Base-by-base conservation (phyloP, 768 basidiomycete species). In the Pleurotus sapidus region DNA sequence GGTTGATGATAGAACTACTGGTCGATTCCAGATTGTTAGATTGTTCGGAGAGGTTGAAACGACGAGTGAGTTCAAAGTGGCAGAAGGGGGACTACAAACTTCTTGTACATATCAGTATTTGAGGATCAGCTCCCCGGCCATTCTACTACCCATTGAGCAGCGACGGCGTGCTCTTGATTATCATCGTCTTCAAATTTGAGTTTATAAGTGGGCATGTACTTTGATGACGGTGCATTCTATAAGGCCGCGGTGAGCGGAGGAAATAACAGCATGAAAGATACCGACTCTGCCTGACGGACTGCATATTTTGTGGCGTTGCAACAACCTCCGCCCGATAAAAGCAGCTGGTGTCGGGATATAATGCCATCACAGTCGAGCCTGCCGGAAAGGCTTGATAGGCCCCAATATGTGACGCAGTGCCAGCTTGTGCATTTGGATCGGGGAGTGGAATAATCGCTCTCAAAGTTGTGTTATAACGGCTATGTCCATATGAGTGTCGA, bases 331-430 rank as follows among this genome's bases (percentile, higher is more conserved):
- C 92, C 24, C 89, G 87, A 65, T 94, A 94, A 75, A 94, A 94
- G 67, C 89, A 92, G 63, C 90, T 93, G 0, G 92, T 94, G 65
- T 94, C 92, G 0, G 92, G 92, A 70, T 93, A 94, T n/a, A 93
- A 74, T 1, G 90, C 92, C 81, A 94, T 83, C 8, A 94, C 92
- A 0, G 80, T 88, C 18, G 87, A 84, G 3, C 90, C 86, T 0
- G 81, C 72, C 20, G 81, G 72, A 67, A 91, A 94, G 61, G 86
- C 86, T 46, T 84, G 88, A 66, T 91, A 91, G 3, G 83, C 77
- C 63, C 77, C 83, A 40, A 84, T 74, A 71, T 91, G 89, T 15
- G 86, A 77, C 0, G 88, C 78, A 65, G 72, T 85, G 46, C 79
- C 81, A 25, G 76, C 67, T 8, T 74, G 71, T 1, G 87, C 85